Evolutionary conservation across 2,329 filamentous ascomycete species (phyloP).

Genomic region (Epichloe sibirici): DNA sequence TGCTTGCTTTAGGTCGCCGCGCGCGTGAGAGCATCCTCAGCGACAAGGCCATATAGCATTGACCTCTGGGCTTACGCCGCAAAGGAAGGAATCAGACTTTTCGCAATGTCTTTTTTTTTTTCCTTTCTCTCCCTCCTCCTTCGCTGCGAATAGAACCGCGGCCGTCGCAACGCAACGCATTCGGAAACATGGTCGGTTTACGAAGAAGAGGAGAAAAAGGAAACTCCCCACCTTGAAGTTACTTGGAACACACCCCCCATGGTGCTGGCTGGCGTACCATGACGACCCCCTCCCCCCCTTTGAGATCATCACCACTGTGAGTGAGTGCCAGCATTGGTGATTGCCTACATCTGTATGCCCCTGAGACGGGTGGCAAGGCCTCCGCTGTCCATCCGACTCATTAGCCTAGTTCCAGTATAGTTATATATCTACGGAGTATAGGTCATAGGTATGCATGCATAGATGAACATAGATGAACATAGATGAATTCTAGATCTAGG

Average conservation of each 20-base stretch:
- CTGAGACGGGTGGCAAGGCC: background rate
- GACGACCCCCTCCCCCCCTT: background rate
- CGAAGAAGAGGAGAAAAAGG: background rate
- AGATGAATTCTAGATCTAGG: too few species aligned
- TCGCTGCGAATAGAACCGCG: background rate
- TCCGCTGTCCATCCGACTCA: too few species aligned
- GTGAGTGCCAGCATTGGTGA: background rate
- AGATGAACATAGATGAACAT: too few species aligned
- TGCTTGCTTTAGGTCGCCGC: background rate
- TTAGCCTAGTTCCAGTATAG: too few species aligned
- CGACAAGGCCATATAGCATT: background rate
- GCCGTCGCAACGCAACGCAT: conserved; percentile 1
- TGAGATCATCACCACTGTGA: background rate
- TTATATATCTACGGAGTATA: too few species aligned
- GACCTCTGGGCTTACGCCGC: background rate
- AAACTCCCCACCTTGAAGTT: background rate
- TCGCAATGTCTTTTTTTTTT: background rate
- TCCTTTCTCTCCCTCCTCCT: background rate
- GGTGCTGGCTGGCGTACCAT: background rate
- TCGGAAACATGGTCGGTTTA: background rate
- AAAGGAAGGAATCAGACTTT: background rate
- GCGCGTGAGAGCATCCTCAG: background rate
- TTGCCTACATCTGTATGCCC: background rate
- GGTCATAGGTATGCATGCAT: too few species aligned
- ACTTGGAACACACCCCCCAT: background rate